These are phyloP conservation scores for Mycena belliarum DNA, from an alignment of 768 basidiomycete species.

Conservation along the genomic window DNA sequence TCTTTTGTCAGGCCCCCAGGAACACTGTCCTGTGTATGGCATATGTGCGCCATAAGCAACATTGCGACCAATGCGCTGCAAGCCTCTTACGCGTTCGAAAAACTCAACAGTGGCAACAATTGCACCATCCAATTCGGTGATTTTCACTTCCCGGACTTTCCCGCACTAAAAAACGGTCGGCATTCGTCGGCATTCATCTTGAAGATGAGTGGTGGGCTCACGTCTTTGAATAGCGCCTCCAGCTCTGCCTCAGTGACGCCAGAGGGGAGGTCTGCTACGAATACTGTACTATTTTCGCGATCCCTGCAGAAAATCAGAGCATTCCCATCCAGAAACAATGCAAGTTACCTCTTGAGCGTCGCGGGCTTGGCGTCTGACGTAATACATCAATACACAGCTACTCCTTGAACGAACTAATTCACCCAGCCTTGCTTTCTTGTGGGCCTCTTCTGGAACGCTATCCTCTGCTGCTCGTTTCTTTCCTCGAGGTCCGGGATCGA, in stretches of 20 bases:
- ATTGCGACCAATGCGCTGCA: background rate
- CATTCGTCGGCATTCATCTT: background rate
- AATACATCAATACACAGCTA: background rate
- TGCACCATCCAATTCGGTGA: slow-evolving; percentile 58
- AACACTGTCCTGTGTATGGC: slow-evolving; percentile 61
- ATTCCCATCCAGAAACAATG: slow-evolving; percentile 1
- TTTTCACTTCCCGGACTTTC: slow-evolving; percentile 77
- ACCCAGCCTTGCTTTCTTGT: slow-evolving; percentile 69
- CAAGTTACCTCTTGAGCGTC: slow-evolving; percentile 60
- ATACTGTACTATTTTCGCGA: slow-evolving; percentile 92
- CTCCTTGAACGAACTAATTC: background rate
- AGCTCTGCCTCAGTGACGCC: slow-evolving; percentile 66
- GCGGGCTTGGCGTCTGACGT: slow-evolving; percentile 43
- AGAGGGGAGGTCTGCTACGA: slow-evolving; percentile 71
- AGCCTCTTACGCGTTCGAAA: slow-evolving; percentile 55
- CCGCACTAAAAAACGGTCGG: slow-evolving; percentile 65
- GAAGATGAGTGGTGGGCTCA: slow-evolving; percentile 33
- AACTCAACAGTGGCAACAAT: slow-evolving; percentile 92
- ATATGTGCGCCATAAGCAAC: slow-evolving; percentile 3
- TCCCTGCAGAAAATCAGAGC: slow-evolving; percentile 55
- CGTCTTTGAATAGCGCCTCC: slow-evolving; percentile 81
- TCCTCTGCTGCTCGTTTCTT: slow-evolving; percentile 71
- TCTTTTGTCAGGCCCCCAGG: slow-evolving; percentile 91
- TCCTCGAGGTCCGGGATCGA: slow-evolving; percentile 34
- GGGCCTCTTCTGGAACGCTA: slow-evolving; percentile 31